phyloP scores from a whole-genome alignment of 2,329 filamentous ascomycete genomes.

The Beauveria pseudobassiana region DNA sequence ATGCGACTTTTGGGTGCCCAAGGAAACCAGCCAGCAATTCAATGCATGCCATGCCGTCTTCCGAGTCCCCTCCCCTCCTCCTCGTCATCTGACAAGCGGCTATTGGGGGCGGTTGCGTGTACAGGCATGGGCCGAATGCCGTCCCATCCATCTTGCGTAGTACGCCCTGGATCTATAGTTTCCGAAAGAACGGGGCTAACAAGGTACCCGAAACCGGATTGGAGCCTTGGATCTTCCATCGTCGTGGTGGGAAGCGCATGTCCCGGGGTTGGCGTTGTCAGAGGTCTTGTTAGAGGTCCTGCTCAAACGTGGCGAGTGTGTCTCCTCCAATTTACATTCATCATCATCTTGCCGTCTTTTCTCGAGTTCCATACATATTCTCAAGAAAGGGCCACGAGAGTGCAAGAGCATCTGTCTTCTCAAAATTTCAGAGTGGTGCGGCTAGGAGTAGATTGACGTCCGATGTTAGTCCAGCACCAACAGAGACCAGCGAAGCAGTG shows the following conservation, averaged over 20 bases:
- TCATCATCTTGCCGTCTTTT: background rate
- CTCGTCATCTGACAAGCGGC: background rate
- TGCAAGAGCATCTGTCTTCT: no score
- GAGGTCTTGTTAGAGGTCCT: slow-evolving; percentile 1
- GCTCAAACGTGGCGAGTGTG: background rate
- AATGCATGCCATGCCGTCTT: background rate
- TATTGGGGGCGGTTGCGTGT: background rate
- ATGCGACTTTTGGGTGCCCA: background rate
- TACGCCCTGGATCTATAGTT: background rate
- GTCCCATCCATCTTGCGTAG: slow-evolving; percentile 5
- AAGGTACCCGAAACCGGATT: slow-evolving; percentile 2
- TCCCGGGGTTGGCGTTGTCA: slow-evolving; percentile 1
- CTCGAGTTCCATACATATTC: background rate
- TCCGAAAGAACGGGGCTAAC: slow-evolving; percentile 6
- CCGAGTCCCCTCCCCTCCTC: background rate
- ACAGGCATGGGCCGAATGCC: background rate
- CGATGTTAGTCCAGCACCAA: background rate
- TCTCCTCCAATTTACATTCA: slow-evolving; percentile 5
- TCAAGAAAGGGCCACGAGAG: no score
- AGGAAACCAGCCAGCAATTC: background rate
- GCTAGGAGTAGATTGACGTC: background rate
- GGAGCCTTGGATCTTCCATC: background rate
- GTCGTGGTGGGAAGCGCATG: background rate
- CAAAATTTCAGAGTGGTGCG: background rate
- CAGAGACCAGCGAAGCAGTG: background rate